Conservation (phyloP, 352 stramenopile species). For the Phytophthora sp. region DNA sequence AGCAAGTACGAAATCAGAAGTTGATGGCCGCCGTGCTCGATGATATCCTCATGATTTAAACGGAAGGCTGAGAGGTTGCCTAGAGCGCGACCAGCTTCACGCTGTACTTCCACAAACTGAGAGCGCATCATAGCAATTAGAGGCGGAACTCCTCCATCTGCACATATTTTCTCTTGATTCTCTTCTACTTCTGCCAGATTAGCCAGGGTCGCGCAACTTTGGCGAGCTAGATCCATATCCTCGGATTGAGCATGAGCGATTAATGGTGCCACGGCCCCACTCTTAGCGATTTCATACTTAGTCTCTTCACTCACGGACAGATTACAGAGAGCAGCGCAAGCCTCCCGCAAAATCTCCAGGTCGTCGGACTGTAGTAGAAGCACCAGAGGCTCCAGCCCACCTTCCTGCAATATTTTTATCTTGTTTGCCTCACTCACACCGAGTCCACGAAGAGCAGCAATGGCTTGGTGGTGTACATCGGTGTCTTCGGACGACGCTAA, state of each 20-base stretch:
- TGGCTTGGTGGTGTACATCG: slow-evolving; percentile 95
- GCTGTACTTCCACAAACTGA: slow-evolving; percentile 95
- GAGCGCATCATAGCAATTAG: slow-evolving; percentile 96
- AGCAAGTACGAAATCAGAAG: slow-evolving; percentile 96
- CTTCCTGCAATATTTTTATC: slow-evolving; percentile 97
- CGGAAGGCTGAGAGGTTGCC: slow-evolving; percentile 93
- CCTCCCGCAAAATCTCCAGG: slow-evolving; percentile 94
- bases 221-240: slow-evolving; percentile 91
- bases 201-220: slow-evolving; percentile 93
- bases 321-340: slow-evolving; percentile 95
- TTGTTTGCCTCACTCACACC: slow-evolving; percentile 92
- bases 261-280: slow-evolving; percentile 89
- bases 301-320: slow-evolving; percentile 96
- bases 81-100: slow-evolving; percentile 90
- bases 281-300: slow-evolving; percentile 97
- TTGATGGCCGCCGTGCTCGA: slow-evolving; percentile 93
- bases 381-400: slow-evolving; percentile 93
- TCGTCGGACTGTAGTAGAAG: slow-evolving; percentile 91
- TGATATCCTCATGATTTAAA: slow-evolving; percentile 91
- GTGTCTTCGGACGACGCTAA: slow-evolving; percentile 91
- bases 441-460: slow-evolving; percentile 93
- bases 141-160: slow-evolving; percentile 91
- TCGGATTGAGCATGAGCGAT: slow-evolving; percentile 93
- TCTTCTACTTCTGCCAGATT: slow-evolving; percentile 96
- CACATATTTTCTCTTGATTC: slow-evolving; percentile 95